These are phyloP conservation scores for Mariannaea sp. DNA, from an alignment of 2,329 filamentous ascomycete species.

Conservation along the genomic window DNA sequence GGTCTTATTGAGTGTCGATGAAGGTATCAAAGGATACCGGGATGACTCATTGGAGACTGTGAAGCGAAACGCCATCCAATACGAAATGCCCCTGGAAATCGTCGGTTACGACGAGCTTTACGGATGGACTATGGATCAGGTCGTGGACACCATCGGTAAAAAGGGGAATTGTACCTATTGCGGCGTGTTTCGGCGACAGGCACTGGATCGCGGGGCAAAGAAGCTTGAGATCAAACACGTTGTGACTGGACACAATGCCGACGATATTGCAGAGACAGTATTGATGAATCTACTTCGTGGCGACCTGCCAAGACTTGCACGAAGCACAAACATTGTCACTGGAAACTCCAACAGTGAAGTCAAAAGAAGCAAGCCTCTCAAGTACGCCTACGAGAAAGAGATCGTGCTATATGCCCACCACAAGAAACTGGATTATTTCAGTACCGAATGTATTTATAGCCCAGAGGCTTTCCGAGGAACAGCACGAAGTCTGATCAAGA, in stretches of 20 bases:
- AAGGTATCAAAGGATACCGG: constrained; percentile 95
- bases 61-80: constrained; percentile 89
- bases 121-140: constrained; percentile 99
- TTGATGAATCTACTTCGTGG: constrained; percentile 95
- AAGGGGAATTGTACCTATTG: constrained; percentile 99
- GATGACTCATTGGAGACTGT: constrained; percentile 97
- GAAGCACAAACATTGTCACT: constrained; percentile 89
- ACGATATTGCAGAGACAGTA: constrained; percentile 96
- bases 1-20: constrained; percentile 88
- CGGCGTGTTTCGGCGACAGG: constrained; percentile 92
- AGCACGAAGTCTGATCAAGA: constrained; percentile 90
- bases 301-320: constrained; percentile 82
- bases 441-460: constrained; percentile 97
- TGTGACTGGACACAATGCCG: constrained; percentile 96
- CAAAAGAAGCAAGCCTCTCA: constrained; percentile 93
- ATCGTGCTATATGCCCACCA: constrained; percentile 98
- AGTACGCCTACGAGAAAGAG: constrained; percentile 99
- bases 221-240: constrained; percentile 88
- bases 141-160: constrained; percentile 94
- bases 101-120: constrained; percentile 93
- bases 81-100: constrained; percentile 89
- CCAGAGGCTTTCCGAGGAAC: constrained; percentile 95
- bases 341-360: constrained; percentile 80
- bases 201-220: constrained; percentile 88
- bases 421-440: constrained; percentile 97